Conservation (phyloP, 106 monocot genomes). For the Cymbidium sinense region DNA sequence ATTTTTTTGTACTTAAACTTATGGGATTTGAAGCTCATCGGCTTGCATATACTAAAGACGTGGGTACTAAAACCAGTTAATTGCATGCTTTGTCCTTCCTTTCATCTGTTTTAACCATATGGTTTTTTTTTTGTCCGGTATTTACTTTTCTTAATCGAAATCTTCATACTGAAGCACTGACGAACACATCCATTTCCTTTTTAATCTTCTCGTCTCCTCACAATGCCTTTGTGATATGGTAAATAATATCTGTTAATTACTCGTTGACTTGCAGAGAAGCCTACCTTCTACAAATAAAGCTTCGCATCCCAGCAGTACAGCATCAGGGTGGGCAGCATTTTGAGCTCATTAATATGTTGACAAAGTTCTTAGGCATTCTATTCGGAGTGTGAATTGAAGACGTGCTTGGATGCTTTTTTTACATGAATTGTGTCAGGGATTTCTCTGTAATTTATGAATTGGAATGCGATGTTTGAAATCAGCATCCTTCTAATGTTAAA, state of each 20-base stretch:
- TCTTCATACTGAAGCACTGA: neutral
- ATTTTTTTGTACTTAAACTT: no score
- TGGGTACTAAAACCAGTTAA: no score
- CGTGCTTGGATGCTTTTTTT: neutral
- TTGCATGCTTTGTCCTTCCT: neutral
- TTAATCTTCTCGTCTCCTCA: neutral
- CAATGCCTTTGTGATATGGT: neutral
- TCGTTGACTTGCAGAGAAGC: slow-evolving; percentile 39
- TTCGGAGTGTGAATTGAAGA: neutral
- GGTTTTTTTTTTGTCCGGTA: no score
- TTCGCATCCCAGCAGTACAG: slow-evolving; percentile 27
- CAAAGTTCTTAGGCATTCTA: neutral
- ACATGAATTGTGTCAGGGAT: neutral
- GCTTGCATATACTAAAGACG: no score
- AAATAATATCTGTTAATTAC: neutral
- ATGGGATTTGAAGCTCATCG: no score
- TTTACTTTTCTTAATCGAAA: neutral
- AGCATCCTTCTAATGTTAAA: neutral
- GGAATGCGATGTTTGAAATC: neutral
- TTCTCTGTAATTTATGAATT: neutral
- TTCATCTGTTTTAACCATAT: neutral
- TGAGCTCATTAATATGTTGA: slow-evolving; percentile 17
- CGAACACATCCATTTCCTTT: neutral
- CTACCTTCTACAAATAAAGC: slow-evolving; percentile 45
- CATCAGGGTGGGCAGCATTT: slow-evolving; percentile 86